phyloP scores from a whole-genome alignment of 225 moss, liverwort and hornwort genomes.

The Antitrichia curtipendula region DNA sequence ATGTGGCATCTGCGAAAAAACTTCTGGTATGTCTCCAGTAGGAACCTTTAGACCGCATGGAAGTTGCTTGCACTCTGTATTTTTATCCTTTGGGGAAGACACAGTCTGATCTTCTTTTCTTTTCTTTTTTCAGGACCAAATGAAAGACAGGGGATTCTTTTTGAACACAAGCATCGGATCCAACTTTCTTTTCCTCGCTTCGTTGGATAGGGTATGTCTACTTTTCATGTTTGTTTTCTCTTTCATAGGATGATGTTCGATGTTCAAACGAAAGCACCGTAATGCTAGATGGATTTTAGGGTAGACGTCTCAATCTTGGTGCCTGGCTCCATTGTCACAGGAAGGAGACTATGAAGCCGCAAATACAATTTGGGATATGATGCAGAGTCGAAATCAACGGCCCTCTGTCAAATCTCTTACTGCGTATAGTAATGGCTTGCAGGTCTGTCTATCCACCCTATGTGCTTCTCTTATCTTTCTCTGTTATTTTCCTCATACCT shows the following conservation, averaged over 20 bases:
- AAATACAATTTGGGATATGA: conserved; percentile 34
- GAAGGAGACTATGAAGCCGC: conserved; percentile 18
- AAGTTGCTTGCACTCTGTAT: background rate
- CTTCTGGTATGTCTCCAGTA: conserved; percentile 36
- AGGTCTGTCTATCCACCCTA: background rate
- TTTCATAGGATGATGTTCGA: background rate
- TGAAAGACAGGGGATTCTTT: conserved; percentile 30
- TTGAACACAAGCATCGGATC: conserved; percentile 23
- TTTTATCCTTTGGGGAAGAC: background rate
- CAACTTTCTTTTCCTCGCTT: conserved; percentile 23
- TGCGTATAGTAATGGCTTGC: conserved; percentile 14
- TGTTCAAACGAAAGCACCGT: background rate
- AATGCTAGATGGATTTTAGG: background rate
- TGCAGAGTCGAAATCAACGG: conserved; percentile 1
- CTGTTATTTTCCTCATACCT: background rate
- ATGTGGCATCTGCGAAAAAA: conserved; percentile 38
- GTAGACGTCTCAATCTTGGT: background rate
- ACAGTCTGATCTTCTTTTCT: background rate
- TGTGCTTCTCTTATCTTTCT: background rate
- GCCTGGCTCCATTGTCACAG: background rate
- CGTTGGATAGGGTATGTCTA: conserved; percentile 12
- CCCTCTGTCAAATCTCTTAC: conserved; percentile 18
- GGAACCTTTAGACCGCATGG: background rate
- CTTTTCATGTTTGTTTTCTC: background rate
- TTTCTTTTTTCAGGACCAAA: conserved; percentile 14